Evolutionary conservation across 2,329 filamentous ascomycete species (phyloP), one percentile per base, ranked within the genome.

Genomic region (Oidium heveae): DNA sequence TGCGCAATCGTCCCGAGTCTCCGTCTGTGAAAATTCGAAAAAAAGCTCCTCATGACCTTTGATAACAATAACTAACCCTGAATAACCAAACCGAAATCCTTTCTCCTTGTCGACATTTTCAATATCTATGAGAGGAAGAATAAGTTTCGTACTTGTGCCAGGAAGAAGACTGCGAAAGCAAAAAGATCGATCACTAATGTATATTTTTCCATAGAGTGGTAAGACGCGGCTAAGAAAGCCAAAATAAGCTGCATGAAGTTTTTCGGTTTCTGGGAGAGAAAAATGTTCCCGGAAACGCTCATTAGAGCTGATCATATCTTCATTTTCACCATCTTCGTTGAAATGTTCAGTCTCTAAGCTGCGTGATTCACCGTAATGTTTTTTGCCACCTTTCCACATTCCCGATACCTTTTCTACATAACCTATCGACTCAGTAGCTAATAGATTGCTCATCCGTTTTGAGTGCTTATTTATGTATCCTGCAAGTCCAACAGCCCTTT

Each of bases 321-420:
- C 76, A 20, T 86, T 74, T n/a, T 73, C 71, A n/a, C 74, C 72
- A 46, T 74, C 73, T 28, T 71, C 67, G 22, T 67, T 64, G n/a
- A 76, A 72, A 16, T 78, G 74, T 47, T 79, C 74, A 1, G 71
- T 70, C 33, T 68, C 70, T 44, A 74, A 67, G 22, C 69, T 73
- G 47, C 69, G 66, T 2, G 72, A 72, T 46, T 77, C 83, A 52
- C 82, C 80, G 62, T 96, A 98, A 67, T 96, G 89, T 62, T 82
- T 87, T 61, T 82, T 81, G 13, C 86, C 86, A 36, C 91, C 91
- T 60, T 87, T 85, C 79, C 91, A 91, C 84, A 96, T 96, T 39
- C 87, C 89, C 0, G 89, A 94, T 0, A 96, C 88, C 66, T 95
- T 96, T 64, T 93, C 88, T 34, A 94, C 82, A 64, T 96, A 96